Evolutionary conservation across 2,329 filamentous ascomycete species (phyloP), one percentile per base, ranked within the genome.

Genomic region (Anthostomella pinea): DNA sequence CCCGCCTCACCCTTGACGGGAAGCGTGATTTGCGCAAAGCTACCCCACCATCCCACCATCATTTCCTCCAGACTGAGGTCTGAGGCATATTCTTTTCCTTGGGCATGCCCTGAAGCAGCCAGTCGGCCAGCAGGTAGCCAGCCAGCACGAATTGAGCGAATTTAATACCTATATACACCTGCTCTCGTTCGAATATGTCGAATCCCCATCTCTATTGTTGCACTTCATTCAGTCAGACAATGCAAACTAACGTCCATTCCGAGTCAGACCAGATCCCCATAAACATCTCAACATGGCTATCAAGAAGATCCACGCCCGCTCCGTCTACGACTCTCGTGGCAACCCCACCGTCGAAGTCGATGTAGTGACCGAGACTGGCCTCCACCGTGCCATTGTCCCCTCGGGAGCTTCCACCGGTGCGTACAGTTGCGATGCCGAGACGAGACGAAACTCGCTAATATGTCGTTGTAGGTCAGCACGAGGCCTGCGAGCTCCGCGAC

Each of bases 271-370:
- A 27, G 4, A 23, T 25, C 36, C 33, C 27, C 20, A 25, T 6
- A 13, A 34, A 27, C 36, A 41, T 23, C 18, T 57, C 70, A 90
- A 65, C 54, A 98, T 98, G 93, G 75, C 86, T 62, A 87, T 93
- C 70, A 81, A 82, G 69, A 91, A 90, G 78, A 79, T 93, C 65
- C 85, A 90, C 79, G 87, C 86, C 64, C 86, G 93, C 66, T 90
- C 85, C 63, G 89, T 98, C 76, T 98, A 91, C 81, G 93, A 98
- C 81, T 97, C 93, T 68, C 91, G 93, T 66, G 81, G 81, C 67
- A 98, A 98, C 83, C 93, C 93, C 62, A 98, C 93, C 65, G 91
- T 96, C 63, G 91, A 97, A 79, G 91, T 97, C 61, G 91, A 96
- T 67, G 81, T 96, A 58, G 85, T 95, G 72, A 96, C 90, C 58